Percentiles rank a stretch among this genome's conserved stretches.
These are phyloP conservation scores for Phytophthora crassamura DNA, from an alignment of 352 stramenopile species.

Conservation along the genomic window DNA sequence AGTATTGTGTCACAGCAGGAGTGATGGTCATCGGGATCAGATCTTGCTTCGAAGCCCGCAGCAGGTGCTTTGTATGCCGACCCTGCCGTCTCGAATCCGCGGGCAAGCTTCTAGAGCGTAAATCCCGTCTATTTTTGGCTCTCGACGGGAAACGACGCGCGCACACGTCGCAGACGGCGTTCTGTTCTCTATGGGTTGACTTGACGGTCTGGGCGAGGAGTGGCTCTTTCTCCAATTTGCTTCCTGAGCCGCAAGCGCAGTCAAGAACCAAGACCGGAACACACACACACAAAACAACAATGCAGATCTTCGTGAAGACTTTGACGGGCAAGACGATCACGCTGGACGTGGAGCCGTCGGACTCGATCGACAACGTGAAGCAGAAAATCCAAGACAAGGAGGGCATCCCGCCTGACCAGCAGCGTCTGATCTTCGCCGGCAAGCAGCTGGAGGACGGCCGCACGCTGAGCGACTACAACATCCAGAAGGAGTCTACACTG, in stretches of 20 bases:
- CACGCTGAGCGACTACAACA: too few species aligned
- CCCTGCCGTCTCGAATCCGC: slow-evolving; percentile 12
- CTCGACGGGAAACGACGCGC: slow-evolving; percentile 21
- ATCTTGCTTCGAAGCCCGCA: slow-evolving; percentile 30
- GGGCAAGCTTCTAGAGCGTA: slow-evolving; percentile 22
- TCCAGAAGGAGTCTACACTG: slow-evolving; percentile 96
- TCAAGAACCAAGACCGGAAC: slow-evolving; percentile 9
- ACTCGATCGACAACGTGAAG: too few species aligned
- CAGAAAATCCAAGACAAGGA: too few species aligned
- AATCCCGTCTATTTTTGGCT: slow-evolving; percentile 13
- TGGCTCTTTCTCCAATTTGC: slow-evolving; percentile 31
- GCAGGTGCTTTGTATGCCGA: slow-evolving; percentile 19
- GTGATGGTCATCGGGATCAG: slow-evolving; percentile 29
- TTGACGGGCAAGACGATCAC: too few species aligned
- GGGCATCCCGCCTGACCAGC: too few species aligned
- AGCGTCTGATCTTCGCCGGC: too few species aligned
- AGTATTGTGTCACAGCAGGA: slow-evolving; percentile 20
- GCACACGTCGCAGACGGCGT: slow-evolving; percentile 29
- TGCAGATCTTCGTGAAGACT: too few species aligned
- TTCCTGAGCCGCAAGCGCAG: slow-evolving; percentile 17
- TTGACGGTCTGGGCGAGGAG: neutral
- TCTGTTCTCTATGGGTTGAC: slow-evolving; percentile 23
- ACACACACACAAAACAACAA: slow-evolving; percentile 54
- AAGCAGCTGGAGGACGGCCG: too few species aligned
- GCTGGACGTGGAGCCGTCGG: too few species aligned